Percentiles rank a stretch among this genome's conserved stretches.
Conservation (phyloP, 306 rosid genomes). For the Abrus precatorius region DNA sequence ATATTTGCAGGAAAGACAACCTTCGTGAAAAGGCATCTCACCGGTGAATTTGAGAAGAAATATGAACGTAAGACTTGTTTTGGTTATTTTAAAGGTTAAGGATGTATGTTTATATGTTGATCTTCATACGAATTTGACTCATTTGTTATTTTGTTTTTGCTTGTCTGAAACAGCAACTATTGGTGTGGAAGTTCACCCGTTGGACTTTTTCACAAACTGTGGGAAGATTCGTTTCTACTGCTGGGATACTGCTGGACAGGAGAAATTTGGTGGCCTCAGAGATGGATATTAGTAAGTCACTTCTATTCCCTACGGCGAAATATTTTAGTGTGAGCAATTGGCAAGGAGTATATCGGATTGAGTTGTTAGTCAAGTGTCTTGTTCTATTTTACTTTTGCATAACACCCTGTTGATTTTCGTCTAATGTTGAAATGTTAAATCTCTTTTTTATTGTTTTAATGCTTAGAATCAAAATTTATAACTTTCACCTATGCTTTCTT, state of each 20-base stretch:
- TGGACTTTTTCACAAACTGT: slow-evolving; percentile 84
- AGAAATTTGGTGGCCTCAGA: slow-evolving; percentile 81
- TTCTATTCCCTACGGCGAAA: neutral
- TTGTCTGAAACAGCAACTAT: slow-evolving; percentile 62
- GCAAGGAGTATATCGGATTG: neutral
- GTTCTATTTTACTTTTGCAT: too few species aligned
- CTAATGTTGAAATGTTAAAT: too few species aligned
- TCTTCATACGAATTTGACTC: neutral
- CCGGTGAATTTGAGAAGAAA: slow-evolving; percentile 84
- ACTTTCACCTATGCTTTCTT: too few species aligned
- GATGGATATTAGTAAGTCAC: slow-evolving; percentile 75
- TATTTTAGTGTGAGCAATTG: neutral
- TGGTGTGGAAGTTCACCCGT: slow-evolving; percentile 84
- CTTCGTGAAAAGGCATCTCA: slow-evolving; percentile 81
- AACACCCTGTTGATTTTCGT: too few species aligned
- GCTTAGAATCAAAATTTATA: too few species aligned
- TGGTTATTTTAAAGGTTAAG: neutral
- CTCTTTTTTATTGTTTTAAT: too few species aligned
- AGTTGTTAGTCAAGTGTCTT: too few species aligned
- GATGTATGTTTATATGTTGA: neutral
- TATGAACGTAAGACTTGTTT: slow-evolving; percentile 68
- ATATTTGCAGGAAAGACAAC: slow-evolving; percentile 75
- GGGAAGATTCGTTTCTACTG: slow-evolving; percentile 82
- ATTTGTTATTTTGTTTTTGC: slow-evolving; percentile 10
- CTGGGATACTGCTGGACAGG: slow-evolving; percentile 91